Evolutionary conservation across 768 basidiomycete species (phyloP).

Genomic region (Boletus rex-veris): DNA sequence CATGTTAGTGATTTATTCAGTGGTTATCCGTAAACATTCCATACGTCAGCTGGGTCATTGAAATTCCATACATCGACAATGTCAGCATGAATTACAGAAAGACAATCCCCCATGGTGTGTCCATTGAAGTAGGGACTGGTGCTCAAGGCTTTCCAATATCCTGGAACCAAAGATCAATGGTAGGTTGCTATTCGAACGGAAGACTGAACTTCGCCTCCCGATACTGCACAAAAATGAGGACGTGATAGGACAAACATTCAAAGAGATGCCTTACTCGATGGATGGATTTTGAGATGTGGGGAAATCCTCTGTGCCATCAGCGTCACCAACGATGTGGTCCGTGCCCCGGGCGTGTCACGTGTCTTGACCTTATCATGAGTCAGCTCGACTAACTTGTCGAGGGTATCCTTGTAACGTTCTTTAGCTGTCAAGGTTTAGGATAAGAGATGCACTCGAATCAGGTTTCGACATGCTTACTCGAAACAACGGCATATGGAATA

Average conservation of each 20-base stretch:
- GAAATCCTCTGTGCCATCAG: not conserved
- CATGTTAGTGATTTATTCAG: not conserved
- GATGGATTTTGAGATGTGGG: not conserved
- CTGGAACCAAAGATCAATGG: not conserved
- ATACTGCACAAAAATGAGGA: not conserved
- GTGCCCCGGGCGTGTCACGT: not conserved
- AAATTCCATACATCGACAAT: not conserved
- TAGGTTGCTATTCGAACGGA: not conserved
- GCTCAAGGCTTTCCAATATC: conserved; percentile 1
- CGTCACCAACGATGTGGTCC: not conserved
- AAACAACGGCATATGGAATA: not conserved
- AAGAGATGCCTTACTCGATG: not conserved
- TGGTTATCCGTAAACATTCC: not conserved
- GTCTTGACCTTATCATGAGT: not conserved
- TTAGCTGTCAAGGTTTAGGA: not conserved
- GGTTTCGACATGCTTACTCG: not conserved
- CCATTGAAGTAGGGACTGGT: not conserved
- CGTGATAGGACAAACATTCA: not conserved
- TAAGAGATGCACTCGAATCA: not conserved
- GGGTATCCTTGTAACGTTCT: not conserved
- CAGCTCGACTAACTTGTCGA: not conserved
- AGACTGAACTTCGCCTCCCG: not conserved
- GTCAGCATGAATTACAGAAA: not conserved
- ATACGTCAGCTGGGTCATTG: not conserved
- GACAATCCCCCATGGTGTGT: not conserved